Evolutionary conservation across 2,329 filamentous ascomycete species (phyloP).

Genomic region (Aciculosporium take): DNA sequence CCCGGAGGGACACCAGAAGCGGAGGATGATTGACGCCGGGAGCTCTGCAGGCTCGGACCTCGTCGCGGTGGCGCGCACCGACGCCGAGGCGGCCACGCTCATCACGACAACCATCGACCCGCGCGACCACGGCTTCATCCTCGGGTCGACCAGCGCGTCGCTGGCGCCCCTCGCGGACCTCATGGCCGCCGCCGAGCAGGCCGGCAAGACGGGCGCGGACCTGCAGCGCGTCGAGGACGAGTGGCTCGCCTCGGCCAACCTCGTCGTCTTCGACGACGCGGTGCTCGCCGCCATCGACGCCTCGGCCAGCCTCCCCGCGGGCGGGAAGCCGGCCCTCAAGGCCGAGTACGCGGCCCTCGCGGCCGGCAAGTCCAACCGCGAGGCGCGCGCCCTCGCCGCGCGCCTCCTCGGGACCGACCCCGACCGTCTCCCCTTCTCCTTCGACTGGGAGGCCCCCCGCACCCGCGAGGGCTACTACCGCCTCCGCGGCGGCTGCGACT

Average conservation of each 20-base stretch:
- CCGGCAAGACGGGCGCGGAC: constrained; percentile 65
- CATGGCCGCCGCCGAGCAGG: constrained; percentile 71
- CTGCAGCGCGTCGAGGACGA: constrained; percentile 86
- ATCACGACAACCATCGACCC: constrained; percentile 95
- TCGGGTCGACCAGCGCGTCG: constrained; percentile 74
- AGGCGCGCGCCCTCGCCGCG: constrained; percentile 68
- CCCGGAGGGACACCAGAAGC: too few species aligned
- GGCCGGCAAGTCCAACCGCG: constrained; percentile 75
- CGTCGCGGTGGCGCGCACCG: constrained; percentile 81
- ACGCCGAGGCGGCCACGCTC: constrained; percentile 93
- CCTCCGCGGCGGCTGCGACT: constrained; percentile 80
- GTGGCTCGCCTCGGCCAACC: constrained; percentile 64
- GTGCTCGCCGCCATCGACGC: constrained; percentile 70
- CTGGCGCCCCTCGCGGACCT: constrained; percentile 79
- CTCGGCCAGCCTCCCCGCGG: constrained; percentile 33
- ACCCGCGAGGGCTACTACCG: constrained; percentile 94
- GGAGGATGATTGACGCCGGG: too few species aligned
- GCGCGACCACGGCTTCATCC: constrained; percentile 86
- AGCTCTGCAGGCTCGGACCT: constrained; percentile 54
- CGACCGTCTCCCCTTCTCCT: too few species aligned
- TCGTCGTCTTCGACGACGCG: constrained; percentile 84
- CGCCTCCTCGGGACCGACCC: constrained; percentile 61
- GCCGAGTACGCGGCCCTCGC: constrained; percentile 50
- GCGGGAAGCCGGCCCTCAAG: constrained; percentile 55
- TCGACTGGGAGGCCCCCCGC: constrained; percentile 88